Base-by-base conservation (phyloP, 2,329 filamentous ascomycete species). In the Pezicula neosporulosa region DNA sequence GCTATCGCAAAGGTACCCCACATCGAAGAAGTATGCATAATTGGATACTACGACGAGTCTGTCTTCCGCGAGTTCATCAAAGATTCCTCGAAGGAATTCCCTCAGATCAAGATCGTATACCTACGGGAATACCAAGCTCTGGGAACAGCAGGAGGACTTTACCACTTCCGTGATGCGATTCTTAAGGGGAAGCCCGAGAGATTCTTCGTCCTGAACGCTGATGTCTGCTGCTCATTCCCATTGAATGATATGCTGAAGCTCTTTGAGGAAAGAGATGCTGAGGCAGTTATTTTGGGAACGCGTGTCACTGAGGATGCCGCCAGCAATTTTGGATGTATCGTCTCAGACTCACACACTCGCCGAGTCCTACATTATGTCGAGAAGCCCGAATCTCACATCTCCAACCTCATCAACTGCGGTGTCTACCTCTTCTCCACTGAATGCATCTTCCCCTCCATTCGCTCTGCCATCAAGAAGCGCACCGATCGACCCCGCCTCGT, bases 21-120 rank as follows among this genome's bases (percentile, higher is more conserved):
- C 66, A 90, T 99, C 72, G 89, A 91, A 68, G 94, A 99, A 74
- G 93, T 99, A 63, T 92, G 94, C 77, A 86, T 99, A 66, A 95
- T 99, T 67, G 94, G 94, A 67, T 99, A 99, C 82, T 99, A 97
- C 72, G 94, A 99, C 70, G 94, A 97, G 76, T 82, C 84, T 42
- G 90, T 97, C 65, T 97, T 97, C 82, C 89, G 91, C 66, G 92
- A 97, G 74, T 97, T 97, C 76, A 96, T 97, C 78, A 96, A 96
- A 74, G 89, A 96, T 68, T 84, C 91, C 55, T 78, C 85, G 55
- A 83, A 83, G 70, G 87, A 90, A 68, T 96, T 96, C 75, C 90
- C 92, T 49, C 83, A 90, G 67, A 84, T 97, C 64, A 85, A 85
- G 63, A 90, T 97, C 74, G 90, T 92, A 71, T 99, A 99, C 76